A percentile compares a stretch with the other conserved stretches of the same genome.
Evolutionary conservation across 2,329 filamentous ascomycete genomes (phyloP).

Genomic region (Exophiala alcalophila): DNA sequence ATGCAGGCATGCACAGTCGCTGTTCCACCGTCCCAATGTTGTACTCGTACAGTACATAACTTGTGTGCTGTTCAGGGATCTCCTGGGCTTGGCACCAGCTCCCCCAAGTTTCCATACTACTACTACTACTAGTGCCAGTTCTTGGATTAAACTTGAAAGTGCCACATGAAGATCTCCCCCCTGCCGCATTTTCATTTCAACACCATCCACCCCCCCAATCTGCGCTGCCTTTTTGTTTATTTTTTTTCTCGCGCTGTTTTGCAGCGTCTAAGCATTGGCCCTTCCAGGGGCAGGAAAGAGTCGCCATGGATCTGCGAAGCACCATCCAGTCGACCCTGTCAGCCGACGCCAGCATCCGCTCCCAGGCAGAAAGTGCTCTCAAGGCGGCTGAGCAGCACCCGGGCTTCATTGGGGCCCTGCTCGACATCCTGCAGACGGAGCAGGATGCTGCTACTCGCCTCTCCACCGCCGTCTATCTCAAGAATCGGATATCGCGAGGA

Average conservation of each 20-base stretch:
- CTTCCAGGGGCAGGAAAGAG: slow-evolving; percentile 17
- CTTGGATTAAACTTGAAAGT: too few relatives aligned
- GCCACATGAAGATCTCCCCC: too few relatives aligned
- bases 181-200: too few relatives aligned
- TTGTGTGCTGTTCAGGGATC: too few relatives aligned
- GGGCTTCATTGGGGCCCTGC: slow-evolving; percentile 84
- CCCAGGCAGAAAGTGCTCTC: slow-evolving; percentile 62
- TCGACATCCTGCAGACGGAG: slow-evolving; percentile 87
- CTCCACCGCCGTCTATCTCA: slow-evolving; percentile 92
- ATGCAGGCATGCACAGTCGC: too few relatives aligned
- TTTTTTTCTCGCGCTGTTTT: slow-evolving; percentile 21
- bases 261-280: slow-evolving; percentile 21
- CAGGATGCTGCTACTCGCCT: slow-evolving; percentile 80
- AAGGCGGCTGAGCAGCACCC: slow-evolving; percentile 85
- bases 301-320: slow-evolving; percentile 49
- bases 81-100: background rate
- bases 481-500: slow-evolving; percentile 91
- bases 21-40: too few relatives aligned
- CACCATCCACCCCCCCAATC: too few relatives aligned
- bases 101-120: too few relatives aligned
- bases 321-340: slow-evolving; percentile 64
- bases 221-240: too few relatives aligned
- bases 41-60: too few relatives aligned
- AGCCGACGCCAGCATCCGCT: slow-evolving; percentile 59
- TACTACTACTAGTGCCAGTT: too few relatives aligned